Base-by-base conservation (phyloP, 1,139 yeast species). In the Protomyces inouyei region DNA sequence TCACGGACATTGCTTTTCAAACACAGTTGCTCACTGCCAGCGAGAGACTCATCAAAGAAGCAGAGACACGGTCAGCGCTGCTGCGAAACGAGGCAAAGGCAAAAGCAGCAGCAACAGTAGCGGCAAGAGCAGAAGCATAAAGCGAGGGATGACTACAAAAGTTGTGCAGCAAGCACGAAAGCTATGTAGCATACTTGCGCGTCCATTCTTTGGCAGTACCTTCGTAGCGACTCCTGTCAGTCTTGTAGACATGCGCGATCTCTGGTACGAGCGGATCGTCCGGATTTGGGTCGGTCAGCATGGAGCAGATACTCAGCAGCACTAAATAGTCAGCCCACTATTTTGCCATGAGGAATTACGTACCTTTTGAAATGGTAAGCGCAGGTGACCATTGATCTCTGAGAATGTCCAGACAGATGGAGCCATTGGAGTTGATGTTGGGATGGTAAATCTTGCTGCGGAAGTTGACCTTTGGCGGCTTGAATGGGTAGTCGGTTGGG, bases 211-310 rank as follows among this genome's bases (percentile, higher is more conserved):
- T 87, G 65, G 99, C 99, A 68, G 96, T 92, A 70, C 96, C 90
- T 79, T 93, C 98, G 77, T 92, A 93, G 78, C 92, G 89, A 67
- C 91, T 82, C 76, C 96, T 84, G 79, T 93, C 98, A 71, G 91
- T 90, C 82, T 92, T 92, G 82, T 93, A 95, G 71, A 91, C 85
- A 76, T 93, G 96, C 67, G 98, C 98, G 73, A 93, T 93, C 79
- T 93, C 98, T 35, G 98, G 98, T 57, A 93, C 99, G 76, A 95
- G 85, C 67, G 98, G 98, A 81, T 93, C 98, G 77, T 93, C 98
- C 38, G 98, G 98, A 75, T 93, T 93, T 64, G 98, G 97, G 76
- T 92, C 98, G 54, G 98, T 92, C 75, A 89, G 83, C 78, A 90
- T 81, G 35, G 96, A 90, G 76, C 96, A 89, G 74, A 90, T 89